Base-by-base conservation (phyloP, 2,329 filamentous ascomycete species). In the Chrysoporthe puriensis region DNA sequence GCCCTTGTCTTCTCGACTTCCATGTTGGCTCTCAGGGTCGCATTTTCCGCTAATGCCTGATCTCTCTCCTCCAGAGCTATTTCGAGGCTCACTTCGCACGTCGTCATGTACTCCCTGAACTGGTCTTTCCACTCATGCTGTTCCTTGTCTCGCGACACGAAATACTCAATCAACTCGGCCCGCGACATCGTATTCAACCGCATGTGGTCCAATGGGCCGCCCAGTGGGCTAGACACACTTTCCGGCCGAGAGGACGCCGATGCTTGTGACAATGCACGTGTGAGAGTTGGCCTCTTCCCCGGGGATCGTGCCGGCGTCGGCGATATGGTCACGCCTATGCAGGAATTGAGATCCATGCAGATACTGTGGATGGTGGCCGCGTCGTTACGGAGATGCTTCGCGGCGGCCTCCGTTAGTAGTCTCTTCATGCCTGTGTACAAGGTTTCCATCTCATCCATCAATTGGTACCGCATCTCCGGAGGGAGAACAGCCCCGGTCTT, bases 331-430 rank as follows among this genome's bases (percentile, higher is more conserved):
- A 54, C n/a, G n/a, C 13, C 36, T 8, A 60, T 60, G 40, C 57
- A 60, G n/a, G 13, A 34, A 16, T 60, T 60, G 18, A 61, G 26
- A 32, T 61, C 43, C 13, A 61, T 13, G 43, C 59, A 61, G 40
- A 34, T 61, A n/a, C 42, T 34, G 6, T 32, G 43, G 21, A 61
- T 32, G 43, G 16, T 48, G 13, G 21, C 42, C 9, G 43, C 42
- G 13, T 46, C 26, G 43, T 16, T 7, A 18, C 26, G n/a, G 21
- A 61, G 42, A 13, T 14, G 26, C 11, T 16, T 16, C 42, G 43
- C 42, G 16, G 14, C 40, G 4, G 18, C 21, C n/a, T 26, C 59
- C 26, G 7, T 44, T 14, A 46, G 32, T 14, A 44, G 14, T 3
- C 2, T 34, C 13, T 16, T 13, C 26, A 34, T 46, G 13, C 26